Percentiles rank a stretch among this genome's conserved stretches.
Conservation (phyloP, 2,329 filamentous ascomycete genomes). For the Colletotrichum navitas region DNA sequence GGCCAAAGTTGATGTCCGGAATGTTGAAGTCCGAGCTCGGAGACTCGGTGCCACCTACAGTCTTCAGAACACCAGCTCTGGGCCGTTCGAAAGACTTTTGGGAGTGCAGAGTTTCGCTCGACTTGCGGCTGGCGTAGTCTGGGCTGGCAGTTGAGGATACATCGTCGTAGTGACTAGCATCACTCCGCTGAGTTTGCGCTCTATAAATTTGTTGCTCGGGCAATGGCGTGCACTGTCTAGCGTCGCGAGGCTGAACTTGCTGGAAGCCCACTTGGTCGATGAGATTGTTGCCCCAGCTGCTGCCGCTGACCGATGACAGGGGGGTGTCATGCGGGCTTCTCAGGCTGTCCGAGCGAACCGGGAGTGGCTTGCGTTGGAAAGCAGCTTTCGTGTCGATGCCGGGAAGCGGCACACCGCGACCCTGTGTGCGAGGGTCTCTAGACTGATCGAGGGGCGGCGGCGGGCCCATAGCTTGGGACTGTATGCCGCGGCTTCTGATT, state of each 20-base stretch:
- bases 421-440: conserved; percentile 26
- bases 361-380: conserved; percentile 65
- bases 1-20: conserved; percentile 86
- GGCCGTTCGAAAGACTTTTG: conserved; percentile 72
- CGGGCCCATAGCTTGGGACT: conserved; percentile 44
- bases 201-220: conserved; percentile 49
- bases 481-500: conserved; percentile 45
- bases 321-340: conserved; percentile 52
- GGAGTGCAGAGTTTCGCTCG: conserved; percentile 56
- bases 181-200: conserved; percentile 49
- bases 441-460: conserved; percentile 20
- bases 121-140: conserved; percentile 80
- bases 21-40: conserved; percentile 63
- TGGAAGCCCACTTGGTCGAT: conserved; percentile 64
- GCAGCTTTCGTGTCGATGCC: conserved; percentile 46
- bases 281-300: conserved; percentile 56
- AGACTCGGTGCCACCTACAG: conserved; percentile 70
- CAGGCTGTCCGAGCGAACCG: conserved; percentile 53
- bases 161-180: conserved; percentile 70
- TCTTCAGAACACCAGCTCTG: conserved; percentile 84
- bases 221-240: conserved; percentile 41
- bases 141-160: conserved; percentile 75
- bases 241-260: conserved; percentile 54
- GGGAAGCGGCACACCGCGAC: conserved; percentile 43
- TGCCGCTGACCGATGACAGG: conserved; percentile 53